These are phyloP conservation scores for Myxozyma neglecta DNA, from an alignment of 805 yeast genomes.

Conservation along the genomic window DNA sequence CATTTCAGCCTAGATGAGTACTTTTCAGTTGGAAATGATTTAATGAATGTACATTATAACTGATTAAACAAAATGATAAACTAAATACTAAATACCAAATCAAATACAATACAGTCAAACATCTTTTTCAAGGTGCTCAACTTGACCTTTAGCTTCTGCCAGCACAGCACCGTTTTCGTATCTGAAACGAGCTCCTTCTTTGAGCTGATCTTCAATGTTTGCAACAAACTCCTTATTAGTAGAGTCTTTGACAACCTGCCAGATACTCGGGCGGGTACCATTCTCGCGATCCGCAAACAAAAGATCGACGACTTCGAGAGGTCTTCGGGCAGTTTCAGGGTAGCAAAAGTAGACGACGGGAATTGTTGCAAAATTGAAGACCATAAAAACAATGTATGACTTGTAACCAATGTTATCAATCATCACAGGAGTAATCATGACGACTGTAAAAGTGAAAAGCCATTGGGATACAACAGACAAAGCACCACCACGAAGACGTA, in stretches of 20 bases:
- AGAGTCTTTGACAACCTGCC: conserved; percentile 21
- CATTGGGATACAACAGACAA: conserved; percentile 58
- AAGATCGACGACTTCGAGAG: conserved; percentile 46
- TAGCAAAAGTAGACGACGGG: conserved; percentile 49
- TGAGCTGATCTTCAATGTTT: conserved; percentile 9
- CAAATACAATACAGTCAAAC: background rate
- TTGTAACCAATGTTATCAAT: conserved; percentile 51
- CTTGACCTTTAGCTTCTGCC: conserved; percentile 9
- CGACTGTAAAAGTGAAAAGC: conserved; percentile 59
- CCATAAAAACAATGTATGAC: conserved; percentile 63
- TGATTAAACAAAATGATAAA: background rate
- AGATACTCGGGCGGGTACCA: conserved; percentile 18
- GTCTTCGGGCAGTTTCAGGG: conserved; percentile 63
- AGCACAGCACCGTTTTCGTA: conserved; percentile 8
- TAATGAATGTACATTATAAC: background rate
- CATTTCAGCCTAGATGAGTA: no score
- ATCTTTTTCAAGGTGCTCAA: conserved; percentile 11
- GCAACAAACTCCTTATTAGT: conserved; percentile 14
- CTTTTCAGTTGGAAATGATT: background rate
- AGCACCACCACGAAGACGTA: conserved; percentile 56
- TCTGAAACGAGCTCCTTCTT: conserved; percentile 7
- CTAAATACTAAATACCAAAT: background rate
- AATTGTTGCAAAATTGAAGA: conserved; percentile 50
- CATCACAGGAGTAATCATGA: conserved; percentile 56
- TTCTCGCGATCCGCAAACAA: conserved; percentile 34